Conservation (phyloP, 108 stramenopile species). For the Cyclotella cryptica region DNA sequence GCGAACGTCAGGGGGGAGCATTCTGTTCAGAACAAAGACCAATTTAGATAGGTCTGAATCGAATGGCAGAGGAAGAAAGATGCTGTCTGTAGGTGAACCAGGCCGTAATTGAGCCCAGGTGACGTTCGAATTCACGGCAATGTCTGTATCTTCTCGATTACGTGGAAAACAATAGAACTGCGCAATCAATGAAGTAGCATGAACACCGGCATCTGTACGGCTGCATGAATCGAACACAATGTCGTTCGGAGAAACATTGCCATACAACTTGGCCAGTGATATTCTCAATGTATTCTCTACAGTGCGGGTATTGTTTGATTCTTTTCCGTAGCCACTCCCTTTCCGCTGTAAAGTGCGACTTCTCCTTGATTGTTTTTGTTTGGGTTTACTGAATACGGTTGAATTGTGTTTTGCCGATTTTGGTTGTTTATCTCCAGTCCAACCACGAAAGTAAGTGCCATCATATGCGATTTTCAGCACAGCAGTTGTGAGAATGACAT, state of each 20-base stretch:
- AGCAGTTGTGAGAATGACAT: constrained; percentile 50
- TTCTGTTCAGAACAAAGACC: constrained; percentile 77
- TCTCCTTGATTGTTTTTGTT: constrained; percentile 23
- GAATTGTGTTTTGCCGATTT: constrained; percentile 10
- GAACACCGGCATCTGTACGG: constrained; percentile 87
- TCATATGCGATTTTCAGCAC: constrained; percentile 77
- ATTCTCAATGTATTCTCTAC: constrained; percentile 53
- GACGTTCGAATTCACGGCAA: background rate
- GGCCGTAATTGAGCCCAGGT: constrained; percentile 40
- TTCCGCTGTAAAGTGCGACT: constrained; percentile 54
- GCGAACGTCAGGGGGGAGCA: constrained; percentile 78
- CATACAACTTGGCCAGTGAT: constrained; percentile 79
- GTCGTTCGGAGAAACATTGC: constrained; percentile 65
- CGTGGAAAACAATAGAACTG: constrained; percentile 67
- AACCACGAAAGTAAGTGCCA: constrained; percentile 78
- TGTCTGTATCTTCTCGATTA: background rate
- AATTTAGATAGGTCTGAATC: constrained; percentile 62
- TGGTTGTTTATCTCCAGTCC: constrained; percentile 61
- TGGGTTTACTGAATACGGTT: background rate
- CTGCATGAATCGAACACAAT: constrained; percentile 82
- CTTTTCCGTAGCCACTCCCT: constrained; percentile 42
- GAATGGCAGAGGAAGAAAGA: constrained; percentile 72
- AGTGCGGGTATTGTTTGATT: constrained; percentile 27
- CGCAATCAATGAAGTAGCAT: constrained; percentile 72
- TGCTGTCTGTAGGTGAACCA: constrained; percentile 55